Evolutionary conservation across 306 rosid genomes (phyloP), one percentile per base, ranked within the genome.

Genomic region (Vigna hirtella): DNA sequence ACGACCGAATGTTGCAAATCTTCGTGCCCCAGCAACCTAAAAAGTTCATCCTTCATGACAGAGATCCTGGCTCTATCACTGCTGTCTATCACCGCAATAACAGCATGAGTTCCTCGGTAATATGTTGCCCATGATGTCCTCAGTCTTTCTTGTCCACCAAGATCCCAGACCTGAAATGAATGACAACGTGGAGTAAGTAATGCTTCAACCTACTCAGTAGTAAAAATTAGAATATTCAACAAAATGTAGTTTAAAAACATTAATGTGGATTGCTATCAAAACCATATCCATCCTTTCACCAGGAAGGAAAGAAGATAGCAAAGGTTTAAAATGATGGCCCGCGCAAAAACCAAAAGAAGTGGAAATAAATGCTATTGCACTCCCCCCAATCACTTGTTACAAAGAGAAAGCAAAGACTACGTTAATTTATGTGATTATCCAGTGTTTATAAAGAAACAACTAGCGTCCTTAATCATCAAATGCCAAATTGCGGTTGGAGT

Each of bases 61-160:
- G 94, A 87, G 76, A 96, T 91, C 81, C 99, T 88, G 38, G 86
- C 93, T 85, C 99, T 90, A 79, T 96, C 99, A 15, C 92, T 96
- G 84, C 99, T 93, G 87, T 96, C 99, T 68, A 96, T 93, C 63
- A 96, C 99, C 0, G 49, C 97, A 59, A 96, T 93, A 52, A 96
- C 88, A 57, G 98, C 98, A 79, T 96, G 87, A 16, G 99, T 93
- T 84, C 99, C 98, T 11, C 98, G 89, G 79, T 96, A 96, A 77
- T 93, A 96, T 62, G 99, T 96, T 40, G 99, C 98, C 99, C 99
- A 93, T 34, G 99, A 96, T 58, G 98, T 93, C 76, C 99, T 88
- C 26, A 93, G 93, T 78, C 97, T 93, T 50, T 96, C 99, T 86
- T 96, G 99, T 55, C 98, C 98, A 0, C 99, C 99, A 12, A 96